Evolutionary conservation across 176 grass and related monocot species (phyloP).

Genomic region (Avena sativa): DNA sequence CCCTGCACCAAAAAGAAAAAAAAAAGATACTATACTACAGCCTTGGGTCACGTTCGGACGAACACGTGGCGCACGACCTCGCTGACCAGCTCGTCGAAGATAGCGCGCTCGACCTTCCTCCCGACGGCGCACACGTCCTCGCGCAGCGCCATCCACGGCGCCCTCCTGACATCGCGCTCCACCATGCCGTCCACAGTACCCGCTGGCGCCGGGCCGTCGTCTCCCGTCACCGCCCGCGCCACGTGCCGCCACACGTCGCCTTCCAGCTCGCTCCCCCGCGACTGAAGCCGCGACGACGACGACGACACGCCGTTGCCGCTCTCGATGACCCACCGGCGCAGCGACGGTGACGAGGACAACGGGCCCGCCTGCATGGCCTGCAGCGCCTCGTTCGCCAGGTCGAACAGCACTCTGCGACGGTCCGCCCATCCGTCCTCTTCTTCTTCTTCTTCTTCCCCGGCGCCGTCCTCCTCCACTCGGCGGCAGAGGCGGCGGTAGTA

Average conservation of each 20-base stretch:
- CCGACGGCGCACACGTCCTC: neutral
- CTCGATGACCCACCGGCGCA: neutral
- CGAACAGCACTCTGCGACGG: slow-evolving; percentile 66
- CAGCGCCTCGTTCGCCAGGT: slow-evolving; percentile 75
- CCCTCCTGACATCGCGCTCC: neutral
- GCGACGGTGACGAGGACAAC: neutral
- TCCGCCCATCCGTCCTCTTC: neutral
- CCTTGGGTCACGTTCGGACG: neutral
- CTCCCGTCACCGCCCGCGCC: neutral
- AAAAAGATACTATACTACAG: neutral
- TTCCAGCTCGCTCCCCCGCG: neutral
- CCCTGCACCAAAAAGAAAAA: neutral
- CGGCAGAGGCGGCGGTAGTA: slow-evolving; percentile 36
- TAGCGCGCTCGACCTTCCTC: slow-evolving; percentile 13
- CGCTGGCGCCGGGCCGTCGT: neutral
- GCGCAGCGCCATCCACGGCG: neutral
- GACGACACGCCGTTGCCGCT: neutral
- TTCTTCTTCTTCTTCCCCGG: neutral
- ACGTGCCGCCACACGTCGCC: neutral
- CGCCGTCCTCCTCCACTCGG: neutral
- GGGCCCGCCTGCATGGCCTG: neutral
- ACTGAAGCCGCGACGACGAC: neutral
- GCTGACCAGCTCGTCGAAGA: slow-evolving; percentile 12
- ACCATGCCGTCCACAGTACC: neutral
- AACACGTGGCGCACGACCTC: neutral